Evolutionary conservation across 768 basidiomycete genomes (phyloP), one percentile per base, ranked within the genome.

Genomic region (Boletales sp.): DNA sequence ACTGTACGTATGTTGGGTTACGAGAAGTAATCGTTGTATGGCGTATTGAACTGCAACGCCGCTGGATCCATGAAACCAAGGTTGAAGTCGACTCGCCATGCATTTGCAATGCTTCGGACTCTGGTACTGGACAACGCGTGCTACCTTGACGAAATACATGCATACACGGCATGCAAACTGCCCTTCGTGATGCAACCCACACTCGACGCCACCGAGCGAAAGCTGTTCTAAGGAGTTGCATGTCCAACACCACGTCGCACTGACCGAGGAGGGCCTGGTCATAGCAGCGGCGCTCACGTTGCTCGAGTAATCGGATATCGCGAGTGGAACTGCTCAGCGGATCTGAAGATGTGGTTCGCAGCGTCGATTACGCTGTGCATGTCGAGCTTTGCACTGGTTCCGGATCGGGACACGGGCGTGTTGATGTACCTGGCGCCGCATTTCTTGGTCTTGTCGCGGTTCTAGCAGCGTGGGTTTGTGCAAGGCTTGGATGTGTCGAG

Each of bases 21-120:
- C 90, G 87, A 66, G 91, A 95, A 66, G 94, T 95, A 66, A 92
- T 98, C 47, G 79, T 98, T 44, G 87, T 94, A 4, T 94, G 97
- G 67, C 95, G 94, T 14, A 93, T 99, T 61, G 97, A 98, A 70
- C 83, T 98, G 19, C 97, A 98, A 66, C 85, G 94, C 43, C 81
- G 91, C 47, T 98, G 94, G 94, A 51, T 85, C 98, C 76, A 97
- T 34, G 54, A 97, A 72, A 79, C 94, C 43, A 87, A 86, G 56
- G 94, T 99, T 4, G 21, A 21, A 21, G 82, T 99, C 31, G 94
- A 95, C 85, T 99, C 41, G 86, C 93, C 10, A 82, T 87, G 6
- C 86, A 87, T 40, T 73, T 98, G 56, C 94, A 97, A 68, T 86
- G 90, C 54, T 82, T 99, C 29, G 93, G 97, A 68, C 83, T 51